Percentiles rank a stretch among this genome's conserved stretches.
Evolutionary conservation across 345 rosid species (phyloP).

Genomic region (Syzygium oleosum): DNA sequence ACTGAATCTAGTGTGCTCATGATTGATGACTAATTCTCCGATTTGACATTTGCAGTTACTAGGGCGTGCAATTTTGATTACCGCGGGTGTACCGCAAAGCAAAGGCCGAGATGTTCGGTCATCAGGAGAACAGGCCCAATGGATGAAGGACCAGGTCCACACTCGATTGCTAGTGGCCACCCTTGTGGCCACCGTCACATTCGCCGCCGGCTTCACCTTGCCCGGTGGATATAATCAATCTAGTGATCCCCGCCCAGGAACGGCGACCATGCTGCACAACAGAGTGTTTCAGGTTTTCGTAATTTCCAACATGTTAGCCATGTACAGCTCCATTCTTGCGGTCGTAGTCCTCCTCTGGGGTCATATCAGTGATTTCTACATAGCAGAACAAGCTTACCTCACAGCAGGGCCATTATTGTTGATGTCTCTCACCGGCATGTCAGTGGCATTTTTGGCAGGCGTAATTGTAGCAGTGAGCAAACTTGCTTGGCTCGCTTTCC

Average conservation of each 20-base stretch:
- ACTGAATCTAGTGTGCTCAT: too few species aligned
- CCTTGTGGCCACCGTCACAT: background rate
- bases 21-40: too few species aligned
- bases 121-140: background rate
- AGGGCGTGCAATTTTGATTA: background rate
- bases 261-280: fast-evolving
- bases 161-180: background rate
- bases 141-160: background rate
- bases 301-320: fast-evolving
- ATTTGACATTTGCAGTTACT: too few species aligned
- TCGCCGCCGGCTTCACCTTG: background rate
- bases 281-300: background rate
- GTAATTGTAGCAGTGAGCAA: background rate
- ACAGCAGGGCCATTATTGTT: background rate
- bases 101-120: fast-evolving
- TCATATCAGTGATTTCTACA: fast-evolving
- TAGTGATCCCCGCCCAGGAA: fast-evolving
- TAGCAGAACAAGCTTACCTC: background rate
- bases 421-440: background rate
- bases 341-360: background rate
- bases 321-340: background rate
- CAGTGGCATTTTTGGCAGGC: background rate
- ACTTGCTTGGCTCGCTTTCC: fast-evolving
- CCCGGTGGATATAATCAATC: background rate
- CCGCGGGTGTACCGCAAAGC: background rate